Base-by-base conservation (phyloP, 352 stramenopile species). In the Blastocystis sp. region DNA sequence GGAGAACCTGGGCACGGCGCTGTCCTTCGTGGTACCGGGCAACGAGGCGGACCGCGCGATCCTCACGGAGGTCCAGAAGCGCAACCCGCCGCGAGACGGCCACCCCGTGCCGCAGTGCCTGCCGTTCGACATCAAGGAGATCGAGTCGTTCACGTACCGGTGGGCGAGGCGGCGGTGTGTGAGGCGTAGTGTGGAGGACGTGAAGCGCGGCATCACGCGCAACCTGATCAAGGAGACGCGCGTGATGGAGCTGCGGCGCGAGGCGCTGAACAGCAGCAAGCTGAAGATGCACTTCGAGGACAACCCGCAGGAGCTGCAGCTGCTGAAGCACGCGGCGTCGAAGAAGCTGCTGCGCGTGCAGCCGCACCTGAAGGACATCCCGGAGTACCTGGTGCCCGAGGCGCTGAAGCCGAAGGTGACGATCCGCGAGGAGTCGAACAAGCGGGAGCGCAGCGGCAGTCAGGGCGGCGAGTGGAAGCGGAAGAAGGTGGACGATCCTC, bases 201-300 rank as follows among this genome's bases (percentile, higher is more conserved):
- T 98, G 48, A 92, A 93, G 61, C 93, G 95, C 62, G 94, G 95
- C 21, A 95, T 99, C 43, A 99, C 96, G 3, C 92, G 92, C 69
- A 93, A 96, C 7, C 93, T 94, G 4, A 93, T 99, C n/a, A 92
- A 94, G 21, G 96, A 99, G 89, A 94, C 95, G 14, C 93, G 97
- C 89, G 92, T 97, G 19, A 93, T 94, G 6, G 97, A 99, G 89
- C 91, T 99, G 3, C 96, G 97, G 91, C 95, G 97, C 59, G 96
- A 99, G 90, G 97, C 99, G 87, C 90, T 99, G 1, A 99, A 99
- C 92, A 98, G 94, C 6, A 94, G 98, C 66, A 95, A 96, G 87
- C 92, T 99, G 0, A 92, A 95, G 89, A 93, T 92, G 78, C 96
- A 99, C 91, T 99, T 99, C 91, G 93, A 97, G 87, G 94, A 96